Evolutionary conservation across 148 eudicot genomes (phyloP), one percentile per base, ranked within the genome.

Genomic region (Euryodendron excelsum): DNA sequence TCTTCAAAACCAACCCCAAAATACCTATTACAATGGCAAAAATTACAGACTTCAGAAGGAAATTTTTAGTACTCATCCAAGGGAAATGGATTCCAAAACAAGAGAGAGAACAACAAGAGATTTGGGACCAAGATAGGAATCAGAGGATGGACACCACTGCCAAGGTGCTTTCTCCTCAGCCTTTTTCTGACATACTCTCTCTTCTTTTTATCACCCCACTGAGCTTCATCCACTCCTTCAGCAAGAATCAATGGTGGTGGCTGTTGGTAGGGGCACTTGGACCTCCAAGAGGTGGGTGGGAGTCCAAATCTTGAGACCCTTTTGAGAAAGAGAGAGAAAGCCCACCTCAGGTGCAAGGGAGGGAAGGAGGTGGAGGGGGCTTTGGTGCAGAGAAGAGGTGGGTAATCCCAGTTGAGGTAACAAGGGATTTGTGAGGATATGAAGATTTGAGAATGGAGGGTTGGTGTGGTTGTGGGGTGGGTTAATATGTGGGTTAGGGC

Each of bases 351-450:
- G 34, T 78, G 78, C 41, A 79, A 74, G 44, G 85, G 52, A 68
- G 80, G 78, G 58, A 58, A 74, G 69, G 80, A 36, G 77, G 87
- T 39, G 52, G 82, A 10, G 31, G 78, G 10, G 39, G 47, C 73
- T 48, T 73, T 34, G 41, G 76, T 31, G 76, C 83, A 81, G 73
- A 87, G 78, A 66, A 90, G 85, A 25, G 98, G 97, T 10, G 94
- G 94, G 80, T 91, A 93, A 78, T 93, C 91, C 97, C 97, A 93
- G 77, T 89, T 86, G 37, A 87, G 88, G 84, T 93, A 91, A 80
- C 88, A 90, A 55, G 98, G 98, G 88, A 93, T 68, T 73, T 86
- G 97, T 20, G 88, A 74, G 79, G 98, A 86, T 9, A 96, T 89
- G 77, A 93, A 88, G 71, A 82, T 52, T 81, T 95, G 99, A 0